phyloP scores from a whole-genome alignment of 2,329 filamentous ascomycete genomes.

The Aspergillus sp. region DNA sequence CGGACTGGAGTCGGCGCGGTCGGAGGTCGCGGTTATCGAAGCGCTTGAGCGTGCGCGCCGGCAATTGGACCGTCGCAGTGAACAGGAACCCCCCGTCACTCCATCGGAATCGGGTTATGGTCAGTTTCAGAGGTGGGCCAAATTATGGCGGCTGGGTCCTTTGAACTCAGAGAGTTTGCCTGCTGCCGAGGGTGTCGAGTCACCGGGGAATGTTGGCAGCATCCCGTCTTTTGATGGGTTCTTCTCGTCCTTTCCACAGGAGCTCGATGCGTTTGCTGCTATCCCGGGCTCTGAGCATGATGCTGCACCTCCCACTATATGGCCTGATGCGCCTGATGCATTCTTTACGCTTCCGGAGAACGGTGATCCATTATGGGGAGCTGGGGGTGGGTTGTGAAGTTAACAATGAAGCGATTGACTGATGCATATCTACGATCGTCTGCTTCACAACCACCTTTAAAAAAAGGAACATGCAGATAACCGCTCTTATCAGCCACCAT shows the following conservation, averaged over 20 bases:
- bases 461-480: too few relatives aligned
- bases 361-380: not conserved
- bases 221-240: conserved; percentile 16
- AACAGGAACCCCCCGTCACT: conserved; percentile 11
- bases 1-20: conserved; percentile 46
- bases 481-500: too few relatives aligned
- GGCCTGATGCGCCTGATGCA: not conserved
- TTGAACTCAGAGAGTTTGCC: not conserved
- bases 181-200: not conserved
- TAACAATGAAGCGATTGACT: too few relatives aligned
- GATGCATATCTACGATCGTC: too few relatives aligned
- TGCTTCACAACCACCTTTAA: too few relatives aligned
- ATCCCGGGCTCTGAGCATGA: conserved; percentile 5
- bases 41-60: conserved; percentile 44
- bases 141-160: conserved; percentile 33
- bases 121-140: conserved; percentile 46
- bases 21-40: conserved; percentile 47
- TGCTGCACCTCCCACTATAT: not conserved
- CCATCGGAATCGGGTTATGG: conserved; percentile 42
- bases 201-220: conserved; percentile 4
- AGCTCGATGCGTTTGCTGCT: conserved; percentile 12
- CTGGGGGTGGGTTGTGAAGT: not conserved
- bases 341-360: not conserved
- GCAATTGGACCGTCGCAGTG: conserved; percentile 37
- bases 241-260: conserved; percentile 16